These are phyloP conservation scores for Tetrahymena borealis DNA, from an alignment of 73 alveolate genomes.

Conservation along the genomic window DNA sequence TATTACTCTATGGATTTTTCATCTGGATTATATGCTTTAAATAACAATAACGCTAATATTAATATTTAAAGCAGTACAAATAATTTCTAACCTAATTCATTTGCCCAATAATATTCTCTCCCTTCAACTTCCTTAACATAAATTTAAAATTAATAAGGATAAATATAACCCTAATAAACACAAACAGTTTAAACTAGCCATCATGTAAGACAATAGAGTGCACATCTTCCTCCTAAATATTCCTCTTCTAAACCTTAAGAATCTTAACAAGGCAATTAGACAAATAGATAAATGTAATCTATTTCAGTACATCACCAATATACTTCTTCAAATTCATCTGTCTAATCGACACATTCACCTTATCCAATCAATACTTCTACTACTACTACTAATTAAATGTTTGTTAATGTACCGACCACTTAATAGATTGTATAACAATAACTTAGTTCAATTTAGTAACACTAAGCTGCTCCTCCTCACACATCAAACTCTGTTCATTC, in stretches of 20 bases:
- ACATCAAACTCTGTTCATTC: neutral
- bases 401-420: too few species aligned
- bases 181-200: neutral
- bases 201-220: neutral
- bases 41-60: neutral
- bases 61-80: neutral
- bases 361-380: neutral
- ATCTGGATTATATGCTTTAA: neutral
- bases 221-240: neutral
- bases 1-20: neutral
- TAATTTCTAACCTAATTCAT: neutral
- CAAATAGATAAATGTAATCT: neutral
- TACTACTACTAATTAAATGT: too few species aligned
- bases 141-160: too few species aligned
- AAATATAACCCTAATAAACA: too few species aligned
- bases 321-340: neutral
- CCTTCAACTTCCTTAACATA: neutral
- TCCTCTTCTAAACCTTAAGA: neutral
- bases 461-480: neutral
- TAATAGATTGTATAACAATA: neutral
- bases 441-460: neutral
- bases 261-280: neutral
- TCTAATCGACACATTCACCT: neutral
- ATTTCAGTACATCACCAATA: neutral
- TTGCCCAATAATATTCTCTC: neutral